Base-by-base conservation (phyloP, 2,329 filamentous ascomycete species). In the Fonsecaea pedrosoi region DNA sequence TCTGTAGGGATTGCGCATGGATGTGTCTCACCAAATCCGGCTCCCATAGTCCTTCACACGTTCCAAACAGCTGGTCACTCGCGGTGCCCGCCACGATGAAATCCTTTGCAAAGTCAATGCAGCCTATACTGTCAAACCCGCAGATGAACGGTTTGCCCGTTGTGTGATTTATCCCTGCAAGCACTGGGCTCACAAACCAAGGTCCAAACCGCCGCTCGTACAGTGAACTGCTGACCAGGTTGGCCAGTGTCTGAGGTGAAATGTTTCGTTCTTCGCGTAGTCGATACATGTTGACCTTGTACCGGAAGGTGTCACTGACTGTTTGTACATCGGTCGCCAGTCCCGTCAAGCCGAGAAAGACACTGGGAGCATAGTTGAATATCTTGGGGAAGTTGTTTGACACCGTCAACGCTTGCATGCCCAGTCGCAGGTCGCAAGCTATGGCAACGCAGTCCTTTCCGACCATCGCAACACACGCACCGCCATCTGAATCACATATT, bases 371-470 rank as follows among this genome's bases (percentile, higher is more conserved):
- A 86, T 96, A 98, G 81, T 90, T 89, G 89, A 98, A 98, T 86
- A 99, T 92, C 86, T 99, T 99, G 84, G 95, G 95, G 86, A 98
- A 98, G 90, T 98, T 95, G 89, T 99, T 99, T 80, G 93, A 97
- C 67, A 99, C 92, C 70, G 95, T 99, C 78, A 99, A 87, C 77
- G 95, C 87, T 84, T 99, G 95, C 78, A 98, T 90, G 76, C 95
- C 95, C 73, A 99, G 92, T 71, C 95, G 94, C 73, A 99, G 92
- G 82, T 99, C 95, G 85, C 95, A 99, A 80, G 95, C 95, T 79
- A 99, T 98, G 82, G 95, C 95, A 69, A 99, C 95, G 82, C 95
- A 99, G 89, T 98, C 94, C 84, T 99, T 98, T 85, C 95, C 95
- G 72, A 97, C 94, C 95, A 98, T 98, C 82, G 94, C 94, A 73